Conservation (phyloP, 2,329 filamentous ascomycete species). For the Phymatotrichopsis omnivora region DNA sequence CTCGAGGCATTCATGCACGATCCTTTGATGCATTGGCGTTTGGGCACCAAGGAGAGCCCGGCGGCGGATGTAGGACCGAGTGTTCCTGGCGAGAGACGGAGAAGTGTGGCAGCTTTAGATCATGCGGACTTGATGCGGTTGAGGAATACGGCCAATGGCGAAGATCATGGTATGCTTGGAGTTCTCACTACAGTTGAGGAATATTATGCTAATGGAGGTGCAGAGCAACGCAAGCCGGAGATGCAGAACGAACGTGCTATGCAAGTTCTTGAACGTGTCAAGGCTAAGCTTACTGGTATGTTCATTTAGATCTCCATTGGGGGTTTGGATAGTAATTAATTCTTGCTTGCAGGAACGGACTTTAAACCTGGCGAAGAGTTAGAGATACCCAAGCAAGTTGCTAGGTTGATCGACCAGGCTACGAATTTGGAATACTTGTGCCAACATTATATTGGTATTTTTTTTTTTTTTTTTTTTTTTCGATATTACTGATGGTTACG, state of each 20-base stretch:
- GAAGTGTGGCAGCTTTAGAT: slow-evolving; percentile 18
- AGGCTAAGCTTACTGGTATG: slow-evolving; percentile 84
- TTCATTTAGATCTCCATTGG: background rate
- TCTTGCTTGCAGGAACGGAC: slow-evolving; percentile 45
- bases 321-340: background rate
- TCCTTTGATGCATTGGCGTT: slow-evolving; percentile 93
- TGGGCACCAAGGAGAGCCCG: slow-evolving; percentile 38
- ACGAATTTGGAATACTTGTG: slow-evolving; percentile 96
- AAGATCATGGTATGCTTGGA: slow-evolving; percentile 20
- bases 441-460: slow-evolving; percentile 82
- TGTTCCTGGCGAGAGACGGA: slow-evolving; percentile 21
- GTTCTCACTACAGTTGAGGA: no score
- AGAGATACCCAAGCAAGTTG: slow-evolving; percentile 76
- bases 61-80: slow-evolving; percentile 18
- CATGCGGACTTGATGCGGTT: slow-evolving; percentile 17
- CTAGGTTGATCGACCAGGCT: slow-evolving; percentile 87
- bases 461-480: background rate
- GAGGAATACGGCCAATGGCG: slow-evolving; percentile 17
- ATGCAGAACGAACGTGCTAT: slow-evolving; percentile 87
- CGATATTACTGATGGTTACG: background rate
- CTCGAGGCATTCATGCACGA: slow-evolving; percentile 99
- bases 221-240: slow-evolving; percentile 49
- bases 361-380: slow-evolving; percentile 82
- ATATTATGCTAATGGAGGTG: slow-evolving; percentile 33
- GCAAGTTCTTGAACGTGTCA: slow-evolving; percentile 81